Base-by-base conservation (phyloP, 352 stramenopile genomes). In the Pythium sp. region DNA sequence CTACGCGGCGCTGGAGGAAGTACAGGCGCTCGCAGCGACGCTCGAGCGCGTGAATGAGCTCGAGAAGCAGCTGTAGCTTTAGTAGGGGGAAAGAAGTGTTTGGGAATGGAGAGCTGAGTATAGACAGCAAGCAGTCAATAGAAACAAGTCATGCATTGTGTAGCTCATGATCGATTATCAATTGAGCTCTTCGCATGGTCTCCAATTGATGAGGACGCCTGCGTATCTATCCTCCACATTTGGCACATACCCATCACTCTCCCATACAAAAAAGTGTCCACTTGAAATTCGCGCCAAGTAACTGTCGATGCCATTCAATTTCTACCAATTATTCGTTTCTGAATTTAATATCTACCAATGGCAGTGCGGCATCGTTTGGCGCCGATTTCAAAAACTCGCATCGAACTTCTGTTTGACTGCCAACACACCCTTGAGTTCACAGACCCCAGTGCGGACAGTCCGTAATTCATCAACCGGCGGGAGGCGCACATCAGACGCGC, bases 31-130 rank as follows among this genome's bases (percentile, higher is more conserved):
- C 24, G 75, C 73, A 8, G 72, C 76, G 3, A 78, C 72, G 57
- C 72, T 94, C 57, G 73, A 88, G 55, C 67, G 84, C 53, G 79
- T 92, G 53, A 85, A 86, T 54, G 46, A 65, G 18, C 54, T 84
- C 34, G 82, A 92, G 72, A 74, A 77, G 67, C 72, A 86, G 70
- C 72, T 89, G 14, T 79, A 81, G 41, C 26, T 30, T 38, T 64
- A 32, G 18, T 55, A 55, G 32, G 38, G 24, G n/a, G 38, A 3
- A n/a, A n/a, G n/a, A n/a, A n/a, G n/a, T n/a, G n/a, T n/a, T n/a
- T n/a, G n/a, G 51, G 3, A 34, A 18, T 57, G 11, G 24, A 43
- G 36, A 12, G 7, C 36, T 43, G 36, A 9, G 8, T 43, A 43
- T 43, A 15, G 36, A 18, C 38, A 46, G 38, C 38, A 46, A 46